phyloP scores from a whole-genome alignment of 441 rosid genomes.

The Adansonia gregorii region DNA sequence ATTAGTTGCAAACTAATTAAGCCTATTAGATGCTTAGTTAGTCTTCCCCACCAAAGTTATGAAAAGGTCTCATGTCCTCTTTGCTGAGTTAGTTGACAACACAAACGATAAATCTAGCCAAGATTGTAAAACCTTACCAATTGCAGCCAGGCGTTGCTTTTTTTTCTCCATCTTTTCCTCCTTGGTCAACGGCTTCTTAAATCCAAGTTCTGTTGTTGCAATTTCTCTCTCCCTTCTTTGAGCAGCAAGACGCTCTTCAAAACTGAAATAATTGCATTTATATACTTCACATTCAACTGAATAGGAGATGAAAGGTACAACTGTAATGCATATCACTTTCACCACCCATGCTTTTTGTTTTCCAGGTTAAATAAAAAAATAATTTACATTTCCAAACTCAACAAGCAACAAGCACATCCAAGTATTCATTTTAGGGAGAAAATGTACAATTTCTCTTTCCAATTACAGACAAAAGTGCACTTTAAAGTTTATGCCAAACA shows the following conservation, averaged over 20 bases:
- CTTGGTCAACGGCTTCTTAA: slow-evolving; percentile 81
- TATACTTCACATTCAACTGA: slow-evolving; percentile 22
- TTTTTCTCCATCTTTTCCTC: slow-evolving; percentile 93
- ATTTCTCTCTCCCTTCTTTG: slow-evolving; percentile 89
- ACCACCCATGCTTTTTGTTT: background rate
- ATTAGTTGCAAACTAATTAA: background rate
- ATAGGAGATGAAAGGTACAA: slow-evolving; percentile 6
- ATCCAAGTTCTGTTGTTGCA: slow-evolving; percentile 79
- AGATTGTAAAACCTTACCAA: slow-evolving; percentile 45
- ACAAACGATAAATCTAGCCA: background rate
- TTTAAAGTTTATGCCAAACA: slow-evolving; percentile 1
- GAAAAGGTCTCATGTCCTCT: background rate
- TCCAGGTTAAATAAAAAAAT: background rate
- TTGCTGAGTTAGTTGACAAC: background rate
- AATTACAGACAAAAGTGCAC: background rate
- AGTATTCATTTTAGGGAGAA: background rate
- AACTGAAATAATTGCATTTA: slow-evolving; percentile 50
- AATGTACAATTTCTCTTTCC: background rate
- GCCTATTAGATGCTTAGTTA: slow-evolving; percentile 5
- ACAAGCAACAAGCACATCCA: background rate
- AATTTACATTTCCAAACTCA: slow-evolving; percentile 2
- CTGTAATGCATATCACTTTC: slow-evolving; percentile 3
- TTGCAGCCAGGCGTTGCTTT: slow-evolving; percentile 98
- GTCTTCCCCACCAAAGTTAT: background rate
- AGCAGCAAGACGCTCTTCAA: slow-evolving; percentile 92